These are phyloP conservation scores for Phaeosphaeria sp. DNA, from an alignment of 2,329 filamentous ascomycete species.

Conservation along the genomic window DNA sequence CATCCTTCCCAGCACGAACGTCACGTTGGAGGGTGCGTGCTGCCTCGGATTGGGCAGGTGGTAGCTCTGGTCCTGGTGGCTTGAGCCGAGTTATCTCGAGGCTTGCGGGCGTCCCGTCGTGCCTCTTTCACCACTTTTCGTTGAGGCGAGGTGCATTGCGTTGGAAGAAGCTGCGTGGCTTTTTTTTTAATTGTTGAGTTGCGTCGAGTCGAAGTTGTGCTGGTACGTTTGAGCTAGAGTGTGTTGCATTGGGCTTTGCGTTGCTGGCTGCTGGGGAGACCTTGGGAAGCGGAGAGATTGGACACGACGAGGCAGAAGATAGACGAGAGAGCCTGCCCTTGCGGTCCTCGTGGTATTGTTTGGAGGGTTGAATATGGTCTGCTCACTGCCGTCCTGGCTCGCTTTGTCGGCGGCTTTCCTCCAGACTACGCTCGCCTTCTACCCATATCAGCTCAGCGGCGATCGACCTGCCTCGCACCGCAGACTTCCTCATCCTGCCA, in stretches of 20 bases:
- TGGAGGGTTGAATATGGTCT: constrained; percentile 19
- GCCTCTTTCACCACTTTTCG: neutral
- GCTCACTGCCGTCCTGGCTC: constrained; percentile 26
- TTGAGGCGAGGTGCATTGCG: neutral
- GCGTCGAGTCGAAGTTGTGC: neutral
- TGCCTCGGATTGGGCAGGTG: neutral
- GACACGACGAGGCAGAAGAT: neutral
- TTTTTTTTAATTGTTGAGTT: neutral
- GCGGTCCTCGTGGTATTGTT: too few relatives aligned
- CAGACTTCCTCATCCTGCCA: constrained; percentile 2
- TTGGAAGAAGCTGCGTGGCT: neutral
- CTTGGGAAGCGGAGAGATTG: neutral
- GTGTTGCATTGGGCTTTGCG: neutral
- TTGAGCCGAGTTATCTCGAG: too few relatives aligned
- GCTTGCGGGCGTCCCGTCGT: too few relatives aligned
- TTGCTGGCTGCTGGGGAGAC: neutral
- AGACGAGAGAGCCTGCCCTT: neutral
- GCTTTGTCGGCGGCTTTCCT: constrained; percentile 31
- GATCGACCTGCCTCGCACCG: constrained; percentile 10
- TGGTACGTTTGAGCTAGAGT: neutral
- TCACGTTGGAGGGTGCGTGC: constrained; percentile 1
- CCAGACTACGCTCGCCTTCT: constrained; percentile 42
- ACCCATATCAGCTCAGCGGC: constrained; percentile 36
- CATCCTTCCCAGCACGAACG: neutral
- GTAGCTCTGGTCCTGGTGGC: neutral